These are phyloP conservation scores for Tetragonia tetragonoides DNA, from an alignment of 148 eudicot genomes.

Conservation along the genomic window DNA sequence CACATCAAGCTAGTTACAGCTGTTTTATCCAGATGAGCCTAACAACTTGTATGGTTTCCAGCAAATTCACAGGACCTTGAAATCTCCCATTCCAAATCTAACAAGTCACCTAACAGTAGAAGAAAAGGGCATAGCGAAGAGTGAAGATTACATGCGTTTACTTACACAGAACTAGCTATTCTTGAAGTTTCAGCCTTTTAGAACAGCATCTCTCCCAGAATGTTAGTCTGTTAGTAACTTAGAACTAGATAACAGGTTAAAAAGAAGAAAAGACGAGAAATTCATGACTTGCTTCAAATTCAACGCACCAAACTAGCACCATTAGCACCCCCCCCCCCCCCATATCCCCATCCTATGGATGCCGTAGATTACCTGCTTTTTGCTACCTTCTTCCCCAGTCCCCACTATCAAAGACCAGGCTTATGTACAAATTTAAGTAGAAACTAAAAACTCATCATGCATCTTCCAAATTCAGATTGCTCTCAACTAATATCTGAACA, in stretches of 20 bases:
- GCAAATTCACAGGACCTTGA: neutral
- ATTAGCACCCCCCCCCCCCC: neutral
- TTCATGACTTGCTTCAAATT: neutral
- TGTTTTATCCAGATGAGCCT: neutral
- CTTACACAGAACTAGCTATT: neutral
- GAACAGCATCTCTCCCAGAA: neutral
- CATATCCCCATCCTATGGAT: neutral
- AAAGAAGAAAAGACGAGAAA: neutral
- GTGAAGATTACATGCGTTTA: neutral
- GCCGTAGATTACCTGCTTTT: neutral
- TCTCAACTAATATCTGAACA: neutral
- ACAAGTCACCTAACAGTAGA: neutral
- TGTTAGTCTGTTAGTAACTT: neutral
- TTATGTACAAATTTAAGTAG: neutral
- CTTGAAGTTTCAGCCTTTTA: neutral
- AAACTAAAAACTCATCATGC: neutral
- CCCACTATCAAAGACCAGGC: neutral
- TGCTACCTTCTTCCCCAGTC: neutral
- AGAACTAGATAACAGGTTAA: neutral
- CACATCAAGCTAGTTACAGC: neutral
- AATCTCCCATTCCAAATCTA: neutral
- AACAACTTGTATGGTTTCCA: constrained; percentile 2
- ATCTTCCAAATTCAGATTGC: neutral
- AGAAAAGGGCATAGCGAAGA: neutral
- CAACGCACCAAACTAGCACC: neutral